Evolutionary conservation across 2,329 filamentous ascomycete species (phyloP).

Genomic region (Monosporascus cannonballus): DNA sequence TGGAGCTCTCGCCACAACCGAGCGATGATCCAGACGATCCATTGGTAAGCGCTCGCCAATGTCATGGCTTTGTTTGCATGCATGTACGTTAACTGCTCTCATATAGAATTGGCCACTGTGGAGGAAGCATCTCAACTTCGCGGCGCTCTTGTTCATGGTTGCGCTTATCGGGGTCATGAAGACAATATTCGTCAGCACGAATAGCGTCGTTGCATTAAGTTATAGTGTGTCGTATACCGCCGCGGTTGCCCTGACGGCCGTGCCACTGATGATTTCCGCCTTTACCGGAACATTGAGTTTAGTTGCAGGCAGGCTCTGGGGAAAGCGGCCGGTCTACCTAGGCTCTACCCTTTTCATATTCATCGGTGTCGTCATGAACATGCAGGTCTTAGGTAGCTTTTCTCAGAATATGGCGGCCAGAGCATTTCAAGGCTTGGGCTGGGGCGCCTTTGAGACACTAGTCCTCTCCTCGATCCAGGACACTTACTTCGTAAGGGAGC

Average conservation of each 20-base stretch:
- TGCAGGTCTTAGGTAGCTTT: slow-evolving; percentile 33
- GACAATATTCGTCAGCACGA: slow-evolving; percentile 45
- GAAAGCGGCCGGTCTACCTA: slow-evolving; percentile 49
- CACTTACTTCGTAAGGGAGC: slow-evolving; percentile 45
- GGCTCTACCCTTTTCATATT: slow-evolving; percentile 39
- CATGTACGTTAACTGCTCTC: slow-evolving; percentile 1
- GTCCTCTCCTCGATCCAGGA: slow-evolving; percentile 48
- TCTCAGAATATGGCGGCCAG: slow-evolving; percentile 45
- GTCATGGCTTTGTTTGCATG: neutral
- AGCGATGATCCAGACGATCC: slow-evolving; percentile 50
- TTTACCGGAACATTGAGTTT: slow-evolving; percentile 37
- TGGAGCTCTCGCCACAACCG: slow-evolving; percentile 49
- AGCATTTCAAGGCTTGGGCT: slow-evolving; percentile 50
- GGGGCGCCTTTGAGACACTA: slow-evolving; percentile 52
- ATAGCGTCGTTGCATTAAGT: slow-evolving; percentile 35
- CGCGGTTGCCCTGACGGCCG: slow-evolving; percentile 44
- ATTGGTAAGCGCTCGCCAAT: slow-evolving; percentile 32
- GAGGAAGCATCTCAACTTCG: slow-evolving; percentile 47
- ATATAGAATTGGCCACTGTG: slow-evolving; percentile 49
- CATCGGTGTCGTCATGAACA: slow-evolving; percentile 45
- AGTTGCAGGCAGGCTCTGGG: slow-evolving; percentile 39
- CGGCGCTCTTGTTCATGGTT: slow-evolving; percentile 39
- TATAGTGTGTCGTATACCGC: slow-evolving; percentile 41
- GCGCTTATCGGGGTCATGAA: slow-evolving; percentile 46
- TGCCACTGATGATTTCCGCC: slow-evolving; percentile 45